phyloP scores from a whole-genome alignment of 768 basidiomycete species.

The Nevesoporus exiguus region DNA sequence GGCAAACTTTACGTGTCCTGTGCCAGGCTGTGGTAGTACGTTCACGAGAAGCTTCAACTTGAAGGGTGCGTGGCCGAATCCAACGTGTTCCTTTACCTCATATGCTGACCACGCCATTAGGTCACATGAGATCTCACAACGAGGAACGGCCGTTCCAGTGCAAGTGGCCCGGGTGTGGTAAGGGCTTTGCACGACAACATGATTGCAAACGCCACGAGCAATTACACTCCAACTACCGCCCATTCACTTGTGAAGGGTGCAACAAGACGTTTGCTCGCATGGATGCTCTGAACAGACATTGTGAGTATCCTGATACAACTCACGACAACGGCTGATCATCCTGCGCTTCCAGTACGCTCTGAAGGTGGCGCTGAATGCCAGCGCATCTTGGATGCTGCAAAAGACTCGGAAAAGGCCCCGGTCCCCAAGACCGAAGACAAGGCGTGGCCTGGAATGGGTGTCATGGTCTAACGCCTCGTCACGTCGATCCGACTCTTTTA shows the following conservation, averaged over 20 bases:
- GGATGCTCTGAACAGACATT: slow-evolving; percentile 91
- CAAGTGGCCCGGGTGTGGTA: slow-evolving; percentile 91
- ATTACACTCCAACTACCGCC: slow-evolving; percentile 87
- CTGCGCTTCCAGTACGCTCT: slow-evolving; percentile 55
- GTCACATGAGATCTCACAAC: slow-evolving; percentile 93
- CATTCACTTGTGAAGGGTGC: slow-evolving; percentile 92
- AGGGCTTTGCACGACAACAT: slow-evolving; percentile 92
- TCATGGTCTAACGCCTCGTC: slow-evolving; percentile 29
- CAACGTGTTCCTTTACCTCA: slow-evolving; percentile 10
- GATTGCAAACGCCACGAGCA: slow-evolving; percentile 97
- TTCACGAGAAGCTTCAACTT: slow-evolving; percentile 89
- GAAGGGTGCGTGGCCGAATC: slow-evolving; percentile 53
- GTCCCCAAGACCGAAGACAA: slow-evolving; percentile 34
- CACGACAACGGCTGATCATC: neutral
- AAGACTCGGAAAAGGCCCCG: slow-evolving; percentile 24
- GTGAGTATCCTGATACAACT: slow-evolving; percentile 49
- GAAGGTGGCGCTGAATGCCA: slow-evolving; percentile 81
- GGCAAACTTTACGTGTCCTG: slow-evolving; percentile 79
- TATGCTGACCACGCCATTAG: slow-evolving; percentile 34
- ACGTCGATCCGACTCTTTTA: slow-evolving; percentile 1
- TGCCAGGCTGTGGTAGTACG: slow-evolving; percentile 76
- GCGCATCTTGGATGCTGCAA: slow-evolving; percentile 36
- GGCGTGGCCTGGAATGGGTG: slow-evolving; percentile 31
- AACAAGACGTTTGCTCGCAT: slow-evolving; percentile 90
- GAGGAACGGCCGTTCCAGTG: slow-evolving; percentile 95